Evolutionary conservation across 345 rosid genomes (phyloP), one percentile per base, ranked within the genome.

Genomic region (Pistacia vera): DNA sequence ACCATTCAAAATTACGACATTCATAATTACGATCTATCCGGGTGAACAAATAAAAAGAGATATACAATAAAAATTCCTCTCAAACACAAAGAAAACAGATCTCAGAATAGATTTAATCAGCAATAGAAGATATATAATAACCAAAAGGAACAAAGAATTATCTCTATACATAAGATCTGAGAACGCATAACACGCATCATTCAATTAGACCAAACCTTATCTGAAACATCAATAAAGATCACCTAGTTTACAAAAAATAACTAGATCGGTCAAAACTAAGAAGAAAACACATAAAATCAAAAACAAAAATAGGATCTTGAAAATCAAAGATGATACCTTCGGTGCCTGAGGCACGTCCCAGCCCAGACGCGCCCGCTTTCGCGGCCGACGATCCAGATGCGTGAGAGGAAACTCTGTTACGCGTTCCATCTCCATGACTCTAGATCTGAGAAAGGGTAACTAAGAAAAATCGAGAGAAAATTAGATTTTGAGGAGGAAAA

Each of bases 351-450:
- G 90, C 3, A 91, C 94, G 67, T 94, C 98, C 98, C 98, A 92
- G 65, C 98, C 98, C 72, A 94, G 77, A 76, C 98, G 98, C 60
- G 89, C 90, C 77, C 97, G 85, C 88, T 93, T 93, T 68, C 98
- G 81, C 10, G 98, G 98, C 55, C 97, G 94, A 22, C 89, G 93
- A 80, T 92, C 97, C 69, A 92, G 83, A 73, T 86, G 88, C 77
- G 92, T 66, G 44, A 73, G 88, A 49, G 98, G 97, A 73, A 94
- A 82, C 77, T 89, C 91, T 5, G 83, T 85, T 71, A 88, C 88
- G 81, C 95, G 93, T 80, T 92, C 97, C 93, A 84, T 92, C 96
- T 92, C 97, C 98, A 94, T 94, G 75, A 71, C 78, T 72, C 55
- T 64, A 44, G 16, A 56, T 33, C 17, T 70, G 11, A 61, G 61